Evolutionary conservation across 2,329 filamentous ascomycete genomes (phyloP).

Genomic region (Aspergillus sp.): DNA sequence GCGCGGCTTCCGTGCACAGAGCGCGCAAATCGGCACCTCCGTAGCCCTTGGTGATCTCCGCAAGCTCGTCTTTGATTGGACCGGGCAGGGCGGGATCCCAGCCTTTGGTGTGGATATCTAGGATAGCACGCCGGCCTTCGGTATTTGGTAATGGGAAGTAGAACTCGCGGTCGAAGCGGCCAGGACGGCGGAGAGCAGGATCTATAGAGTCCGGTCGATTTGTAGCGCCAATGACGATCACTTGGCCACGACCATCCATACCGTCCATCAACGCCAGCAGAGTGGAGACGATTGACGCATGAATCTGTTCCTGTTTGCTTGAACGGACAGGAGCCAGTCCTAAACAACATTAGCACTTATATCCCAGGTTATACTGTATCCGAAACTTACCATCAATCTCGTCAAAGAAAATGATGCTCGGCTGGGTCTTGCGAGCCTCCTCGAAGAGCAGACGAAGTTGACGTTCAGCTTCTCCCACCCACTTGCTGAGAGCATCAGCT

Average conservation of each 20-base stretch:
- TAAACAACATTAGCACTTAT: slow-evolving; percentile 22
- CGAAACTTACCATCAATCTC: slow-evolving; percentile 80
- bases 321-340: slow-evolving; percentile 87
- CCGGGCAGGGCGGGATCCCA: slow-evolving; percentile 80
- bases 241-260: slow-evolving; percentile 97
- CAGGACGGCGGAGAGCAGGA: slow-evolving; percentile 89
- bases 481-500: slow-evolving; percentile 95
- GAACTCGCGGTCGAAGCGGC: slow-evolving; percentile 95
- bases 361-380: not conserved
- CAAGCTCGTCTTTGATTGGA: slow-evolving; percentile 80
- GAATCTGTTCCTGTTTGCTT: slow-evolving; percentile 98
- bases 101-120: slow-evolving; percentile 92
- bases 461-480: slow-evolving; percentile 97
- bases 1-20: slow-evolving; percentile 90
- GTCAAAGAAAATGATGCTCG: slow-evolving; percentile 99
- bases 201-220: slow-evolving; percentile 97
- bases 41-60: slow-evolving; percentile 88
- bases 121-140: slow-evolving; percentile 78
- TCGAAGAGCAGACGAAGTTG: slow-evolving; percentile 93
- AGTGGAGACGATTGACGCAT: slow-evolving; percentile 95
- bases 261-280: slow-evolving; percentile 95
- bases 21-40: slow-evolving; percentile 94
- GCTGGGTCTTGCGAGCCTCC: slow-evolving; percentile 91
- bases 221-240: slow-evolving; percentile 98
- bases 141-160: slow-evolving; percentile 92